Percentiles rank a stretch among this genome's conserved stretches.
These are phyloP conservation scores for Irpex rosettiformis DNA, from an alignment of 1,284 basidiomycete genomes.

Conservation along the genomic window DNA sequence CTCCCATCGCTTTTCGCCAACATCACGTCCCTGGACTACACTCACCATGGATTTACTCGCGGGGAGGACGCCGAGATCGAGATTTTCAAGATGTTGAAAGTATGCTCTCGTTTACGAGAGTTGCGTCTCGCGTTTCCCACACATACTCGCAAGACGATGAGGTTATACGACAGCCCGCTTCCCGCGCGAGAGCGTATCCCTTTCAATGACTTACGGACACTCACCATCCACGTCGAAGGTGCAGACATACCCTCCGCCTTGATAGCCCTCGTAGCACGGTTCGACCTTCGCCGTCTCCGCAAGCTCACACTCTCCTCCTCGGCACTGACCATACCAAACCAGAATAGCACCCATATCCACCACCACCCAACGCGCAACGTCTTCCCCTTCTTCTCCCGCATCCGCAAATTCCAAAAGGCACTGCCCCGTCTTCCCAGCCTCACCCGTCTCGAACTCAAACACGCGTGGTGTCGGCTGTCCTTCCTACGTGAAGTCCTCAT, in stretches of 20 bases:
- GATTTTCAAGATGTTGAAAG: slow-evolving; percentile 31
- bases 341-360: background rate
- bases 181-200: slow-evolving; percentile 5
- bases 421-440: slow-evolving; percentile 25
- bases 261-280: slow-evolving; percentile 22
- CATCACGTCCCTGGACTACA: slow-evolving; percentile 56
- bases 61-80: slow-evolving; percentile 28
- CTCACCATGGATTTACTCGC: slow-evolving; percentile 34
- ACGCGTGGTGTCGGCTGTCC: slow-evolving; percentile 28
- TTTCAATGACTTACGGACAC: slow-evolving; percentile 3
- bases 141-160: slow-evolving; percentile 6
- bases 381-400: slow-evolving; percentile 17
- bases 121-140: slow-evolving; percentile 25
- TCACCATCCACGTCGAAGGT: slow-evolving; percentile 19
- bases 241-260: slow-evolving; percentile 28
- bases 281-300: slow-evolving; percentile 23
- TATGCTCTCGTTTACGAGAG: slow-evolving; percentile 20
- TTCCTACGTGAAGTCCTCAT: slow-evolving; percentile 25
- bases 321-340: slow-evolving; percentile 9
- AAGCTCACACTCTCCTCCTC: slow-evolving; percentile 19
- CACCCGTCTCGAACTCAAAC: slow-evolving; percentile 23
- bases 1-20: slow-evolving; percentile 55
- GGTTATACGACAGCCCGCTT: background rate
- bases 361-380: background rate
- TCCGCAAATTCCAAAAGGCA: slow-evolving; percentile 25